A percentile compares a stretch with the other conserved stretches of the same genome.
These are phyloP conservation scores for Penicillium macrosclerotiorum DNA, from an alignment of 495 filamentous ascomycete species.

Conservation along the genomic window DNA sequence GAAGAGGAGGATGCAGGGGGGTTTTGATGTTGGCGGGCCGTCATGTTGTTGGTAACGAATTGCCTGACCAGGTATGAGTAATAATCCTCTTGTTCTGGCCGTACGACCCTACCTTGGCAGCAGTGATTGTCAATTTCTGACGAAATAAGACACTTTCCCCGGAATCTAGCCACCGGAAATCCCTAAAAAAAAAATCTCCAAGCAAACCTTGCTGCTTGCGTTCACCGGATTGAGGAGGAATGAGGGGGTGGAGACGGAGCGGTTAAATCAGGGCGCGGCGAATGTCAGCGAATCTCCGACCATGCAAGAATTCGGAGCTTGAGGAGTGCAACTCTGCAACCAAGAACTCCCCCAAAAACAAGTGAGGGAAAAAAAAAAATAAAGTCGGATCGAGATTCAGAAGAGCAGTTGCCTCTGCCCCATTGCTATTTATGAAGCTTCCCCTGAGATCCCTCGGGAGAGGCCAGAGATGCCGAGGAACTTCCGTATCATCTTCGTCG, in stretches of 20 bases:
- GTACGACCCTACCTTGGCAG: no score
- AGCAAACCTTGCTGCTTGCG: conserved; percentile 32
- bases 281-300: background rate
- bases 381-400: no score
- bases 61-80: conserved; percentile 1
- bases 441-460: conserved; percentile 2
- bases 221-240: conserved; percentile 29
- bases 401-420: no score
- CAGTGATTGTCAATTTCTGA: background rate
- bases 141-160: conserved; percentile 11
- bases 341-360: no score
- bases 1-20: conserved; percentile 21
- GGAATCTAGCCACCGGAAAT: conserved; percentile 19
- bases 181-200: background rate
- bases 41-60: conserved; percentile 10
- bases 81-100: no score
- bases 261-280: conserved; percentile 16
- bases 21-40: conserved; percentile 16
- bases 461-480: conserved; percentile 13
- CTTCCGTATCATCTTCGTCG: conserved; percentile 13
- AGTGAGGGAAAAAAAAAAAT: background rate
- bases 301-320: no score
- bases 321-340: no score
- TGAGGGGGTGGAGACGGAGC: conserved; percentile 21
- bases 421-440: background rate